Percentiles rank a stretch among this genome's conserved stretches.
These are phyloP conservation scores for Salix udensis DNA, from an alignment of 345 rosid species.

Conservation along the genomic window DNA sequence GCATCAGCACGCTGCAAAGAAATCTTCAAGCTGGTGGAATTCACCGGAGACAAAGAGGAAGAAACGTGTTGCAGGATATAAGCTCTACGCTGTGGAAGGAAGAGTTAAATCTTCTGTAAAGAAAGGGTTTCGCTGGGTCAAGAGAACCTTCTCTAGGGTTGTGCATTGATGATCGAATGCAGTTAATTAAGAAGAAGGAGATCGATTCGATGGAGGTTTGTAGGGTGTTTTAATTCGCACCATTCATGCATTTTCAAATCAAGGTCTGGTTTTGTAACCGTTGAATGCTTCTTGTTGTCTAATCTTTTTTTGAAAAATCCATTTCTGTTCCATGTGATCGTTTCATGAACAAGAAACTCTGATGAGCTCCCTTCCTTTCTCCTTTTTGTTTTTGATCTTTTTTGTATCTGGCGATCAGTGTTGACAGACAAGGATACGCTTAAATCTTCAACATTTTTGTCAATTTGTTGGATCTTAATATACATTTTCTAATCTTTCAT, in stretches of 20 bases:
- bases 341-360: neutral
- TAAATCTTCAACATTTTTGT: no score
- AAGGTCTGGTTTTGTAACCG: neutral
- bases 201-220: neutral
- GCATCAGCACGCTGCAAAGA: neutral
- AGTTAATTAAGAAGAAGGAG: neutral
- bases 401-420: neutral
- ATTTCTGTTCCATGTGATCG: neutral
- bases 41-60: slow-evolving; percentile 44
- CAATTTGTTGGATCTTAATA: neutral
- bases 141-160: slow-evolving; percentile 38
- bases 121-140: slow-evolving; percentile 53
- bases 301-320: no score
- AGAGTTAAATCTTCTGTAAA: slow-evolving; percentile 40
- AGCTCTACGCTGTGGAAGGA: slow-evolving; percentile 46
- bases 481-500: no score
- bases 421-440: neutral
- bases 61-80: slow-evolving; percentile 47
- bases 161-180: slow-evolving; percentile 3
- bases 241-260: neutral
- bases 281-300: neutral
- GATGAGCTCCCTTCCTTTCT: neutral
- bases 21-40: slow-evolving; percentile 34
- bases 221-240: neutral
- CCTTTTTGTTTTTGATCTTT: neutral